Evolutionary conservation across 805 yeast species (phyloP), one percentile per base, ranked within the genome.

Genomic region (Saturnispora sekii): DNA sequence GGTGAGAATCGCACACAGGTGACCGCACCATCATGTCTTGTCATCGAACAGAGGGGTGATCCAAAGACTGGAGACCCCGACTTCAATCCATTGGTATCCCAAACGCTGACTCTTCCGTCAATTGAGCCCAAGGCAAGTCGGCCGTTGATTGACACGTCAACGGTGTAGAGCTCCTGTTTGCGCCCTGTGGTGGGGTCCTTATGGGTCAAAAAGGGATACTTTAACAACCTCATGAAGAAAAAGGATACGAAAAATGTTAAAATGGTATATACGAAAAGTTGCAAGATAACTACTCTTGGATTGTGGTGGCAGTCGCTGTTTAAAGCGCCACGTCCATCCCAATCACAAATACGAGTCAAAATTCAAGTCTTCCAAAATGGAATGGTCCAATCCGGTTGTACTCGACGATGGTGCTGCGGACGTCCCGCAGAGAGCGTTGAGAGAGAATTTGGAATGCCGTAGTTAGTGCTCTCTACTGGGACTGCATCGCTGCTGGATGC

Each of bases 21-120:
- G 4, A 93, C 97, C 2, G 96, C 96, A 41, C 98, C 99, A 17
- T 93, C 87, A 59, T 93, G 98, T 44, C 96, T 74, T 33, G 93
- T 81, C 95, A 93, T 86, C 26, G 93, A 81, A 47, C 95, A 86
- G 14, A 89, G 63, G 4, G 95, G 95, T 28, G 74, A 32, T 11
- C 32, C 21, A 11, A 18, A 33, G 10, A 43, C 32, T 18, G 16
- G 11, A 32, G 11, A 61, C 47, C 72, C 65, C 4, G 50, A 51
- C 60, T 55, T 53, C 56, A 56, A 15, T 17, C 47, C 48, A 46
- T 38, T 43, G 15, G 36, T 37, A 11, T 43, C 45, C 98, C 98
- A 90, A 38, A 90, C 83, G 50, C 90, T 75, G 37, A 93, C 87
- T 53, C 86, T 87, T 0, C 97, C 96, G 64, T 90, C 90, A 34